phyloP scores from a whole-genome alignment of 2,329 filamentous ascomycete species.

The Hymenoscyphus fructigenus region DNA sequence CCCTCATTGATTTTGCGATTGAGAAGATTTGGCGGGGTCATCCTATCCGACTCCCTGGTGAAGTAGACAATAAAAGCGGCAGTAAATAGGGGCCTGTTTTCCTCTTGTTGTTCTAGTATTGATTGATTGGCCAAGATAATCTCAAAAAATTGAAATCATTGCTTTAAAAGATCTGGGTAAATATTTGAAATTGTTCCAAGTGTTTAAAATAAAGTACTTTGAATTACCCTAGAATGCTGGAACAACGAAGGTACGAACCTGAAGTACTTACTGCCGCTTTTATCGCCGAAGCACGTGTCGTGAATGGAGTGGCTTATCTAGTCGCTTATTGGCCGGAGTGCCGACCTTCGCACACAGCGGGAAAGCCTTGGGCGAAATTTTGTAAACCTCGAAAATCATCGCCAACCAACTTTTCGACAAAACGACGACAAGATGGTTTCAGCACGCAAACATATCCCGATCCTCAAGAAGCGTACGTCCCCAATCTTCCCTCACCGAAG shows the following conservation, averaged over 20 bases:
- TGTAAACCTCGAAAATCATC: background rate
- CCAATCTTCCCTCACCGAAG: background rate
- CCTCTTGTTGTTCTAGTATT: too few relatives aligned
- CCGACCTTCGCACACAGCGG: background rate
- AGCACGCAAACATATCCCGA: constrained; percentile 98
- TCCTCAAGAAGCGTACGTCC: constrained; percentile 99
- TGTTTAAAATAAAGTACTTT: background rate
- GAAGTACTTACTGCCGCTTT: too few relatives aligned
- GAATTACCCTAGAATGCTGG: background rate
- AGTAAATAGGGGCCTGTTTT: too few relatives aligned
- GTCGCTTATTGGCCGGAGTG: constrained; percentile 6
- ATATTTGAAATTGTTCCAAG: background rate
- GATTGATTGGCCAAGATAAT: background rate
- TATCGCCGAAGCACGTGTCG: too few relatives aligned
- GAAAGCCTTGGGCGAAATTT: background rate
- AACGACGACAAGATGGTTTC: constrained; percentile 75
- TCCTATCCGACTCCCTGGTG: too few relatives aligned
- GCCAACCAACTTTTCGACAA: constrained; percentile 16
- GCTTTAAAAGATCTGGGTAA: background rate
- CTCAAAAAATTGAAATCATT: background rate
- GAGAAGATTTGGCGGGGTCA: background rate
- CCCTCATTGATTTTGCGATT: background rate
- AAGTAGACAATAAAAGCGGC: too few relatives aligned
- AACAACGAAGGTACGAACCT: background rate
- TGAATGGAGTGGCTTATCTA: background rate